These are phyloP conservation scores for Violaceomyces palustris DNA, from an alignment of 1,284 basidiomycete species.

Conservation along the genomic window DNA sequence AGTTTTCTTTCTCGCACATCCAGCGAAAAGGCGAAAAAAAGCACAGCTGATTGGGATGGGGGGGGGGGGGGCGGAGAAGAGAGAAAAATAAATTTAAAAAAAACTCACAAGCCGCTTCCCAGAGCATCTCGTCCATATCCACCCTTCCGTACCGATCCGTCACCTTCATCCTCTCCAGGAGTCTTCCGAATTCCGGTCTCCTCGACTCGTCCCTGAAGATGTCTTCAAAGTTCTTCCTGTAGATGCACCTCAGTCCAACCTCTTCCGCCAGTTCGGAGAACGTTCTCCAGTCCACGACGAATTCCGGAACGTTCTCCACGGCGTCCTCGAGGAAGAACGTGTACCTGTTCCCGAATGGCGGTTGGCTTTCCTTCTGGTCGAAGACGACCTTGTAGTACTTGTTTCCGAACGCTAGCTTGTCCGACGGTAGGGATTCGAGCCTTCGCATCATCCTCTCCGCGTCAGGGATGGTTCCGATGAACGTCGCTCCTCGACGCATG, in stretches of 20 bases:
- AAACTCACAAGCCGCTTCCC: conserved; percentile 42
- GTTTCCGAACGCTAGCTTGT: conserved; percentile 72
- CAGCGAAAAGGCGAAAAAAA: too few relatives aligned
- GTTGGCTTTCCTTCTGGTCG: conserved; percentile 58
- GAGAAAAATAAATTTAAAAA: too few relatives aligned
- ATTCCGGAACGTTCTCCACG: conserved; percentile 87
- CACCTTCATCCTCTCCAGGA: conserved; percentile 34
- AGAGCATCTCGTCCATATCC: conserved; percentile 38
- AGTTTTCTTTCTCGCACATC: too few relatives aligned
- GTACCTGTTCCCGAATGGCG: conserved; percentile 78
- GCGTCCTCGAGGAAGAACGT: conserved; percentile 90
- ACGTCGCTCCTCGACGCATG: conserved; percentile 76
- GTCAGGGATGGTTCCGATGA: conserved; percentile 85
- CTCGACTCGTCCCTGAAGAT: conserved; percentile 34
- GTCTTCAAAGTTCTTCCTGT: conserved; percentile 70
- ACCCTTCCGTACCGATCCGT: conserved; percentile 16
- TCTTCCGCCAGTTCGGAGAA: conserved; percentile 79
- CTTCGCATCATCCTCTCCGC: conserved; percentile 71
- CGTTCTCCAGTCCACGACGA: conserved; percentile 87
- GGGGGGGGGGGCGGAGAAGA: too few relatives aligned
- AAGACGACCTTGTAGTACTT: conserved; percentile 82
- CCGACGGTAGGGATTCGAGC: conserved; percentile 48
- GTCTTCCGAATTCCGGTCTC: conserved; percentile 12
- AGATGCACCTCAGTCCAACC: conserved; percentile 69
- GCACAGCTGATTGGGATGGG: too few relatives aligned